Base-by-base conservation (phyloP, 768 basidiomycete species). In the Macrocybe gigantea region DNA sequence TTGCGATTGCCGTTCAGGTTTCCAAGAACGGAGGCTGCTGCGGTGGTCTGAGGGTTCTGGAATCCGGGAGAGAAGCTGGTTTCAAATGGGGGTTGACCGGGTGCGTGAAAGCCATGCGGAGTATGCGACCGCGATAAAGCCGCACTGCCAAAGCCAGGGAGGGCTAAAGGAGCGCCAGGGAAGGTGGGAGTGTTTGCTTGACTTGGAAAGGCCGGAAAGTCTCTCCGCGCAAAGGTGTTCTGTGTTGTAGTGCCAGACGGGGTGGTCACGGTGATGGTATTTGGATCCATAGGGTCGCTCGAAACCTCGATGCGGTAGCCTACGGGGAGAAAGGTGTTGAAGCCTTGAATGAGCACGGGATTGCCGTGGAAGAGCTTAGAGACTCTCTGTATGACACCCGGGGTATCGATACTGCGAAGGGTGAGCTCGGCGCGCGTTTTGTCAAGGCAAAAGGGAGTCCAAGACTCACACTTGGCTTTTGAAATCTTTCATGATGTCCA, bases 401-500 rank as follows among this genome's bases (percentile, higher is more conserved):
- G 94, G 0, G 94, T 98, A 69, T 97, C 94, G 64, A 98, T 95
- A 48, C 93, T 95, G 69, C 34, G 32, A 30, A 48, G 45, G 41
- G 55, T 52, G 56, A 41, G 49, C 50, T 55, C 43, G 44, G 49
- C 33, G 51, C 33, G 51, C 22, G 22, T 22, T 22, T 22, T 54
- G 47, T 41, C 52, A 40, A 29, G 41, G 53, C 41, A 41, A 40
- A 40, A 53, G 53, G 35, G 35, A 50, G 29, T 58, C 31, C n/a
- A 46, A 38, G 35, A 74, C 90, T 71, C 65, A 93, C 89, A 70
- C 73, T 69, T 95, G 91, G 59, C 92, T 91, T 72, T 99, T 99
- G 67, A 99, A 99, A 64, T 98, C 94, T 73, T 97, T 97, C 96
- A 96, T 96, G 61, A 96, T 94, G 64, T 95, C 92, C 66, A 94